phyloP scores from a whole-genome alignment of 257 asterid species.

The Misopates orontium region DNA sequence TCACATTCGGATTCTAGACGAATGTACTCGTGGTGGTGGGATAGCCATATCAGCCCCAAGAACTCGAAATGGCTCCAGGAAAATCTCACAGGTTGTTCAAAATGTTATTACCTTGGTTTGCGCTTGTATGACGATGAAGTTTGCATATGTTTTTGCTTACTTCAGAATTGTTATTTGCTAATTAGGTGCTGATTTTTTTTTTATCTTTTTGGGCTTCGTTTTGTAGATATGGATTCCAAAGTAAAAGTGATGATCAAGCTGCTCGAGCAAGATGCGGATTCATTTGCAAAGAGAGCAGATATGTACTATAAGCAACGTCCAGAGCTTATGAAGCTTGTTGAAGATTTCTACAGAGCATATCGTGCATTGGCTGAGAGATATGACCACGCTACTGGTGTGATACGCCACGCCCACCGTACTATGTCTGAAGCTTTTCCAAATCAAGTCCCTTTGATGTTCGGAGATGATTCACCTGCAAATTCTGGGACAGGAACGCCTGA shows the following conservation, averaged over 20 bases:
- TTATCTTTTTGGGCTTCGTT: too few relatives aligned
- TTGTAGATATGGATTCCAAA: slow-evolving; percentile 62
- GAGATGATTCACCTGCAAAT: slow-evolving; percentile 65
- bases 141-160: background rate
- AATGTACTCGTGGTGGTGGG: slow-evolving; percentile 99
- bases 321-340: slow-evolving; percentile 51
- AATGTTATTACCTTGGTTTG: too few relatives aligned
- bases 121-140: too few relatives aligned
- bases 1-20: slow-evolving; percentile 63
- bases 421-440: slow-evolving; percentile 53
- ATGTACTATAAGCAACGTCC: slow-evolving; percentile 61
- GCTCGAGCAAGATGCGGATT: slow-evolving; percentile 56
- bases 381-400: slow-evolving; percentile 52
- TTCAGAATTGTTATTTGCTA: too few relatives aligned
- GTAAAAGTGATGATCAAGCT: slow-evolving; percentile 49
- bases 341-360: slow-evolving; percentile 50
- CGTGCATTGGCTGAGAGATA: slow-evolving; percentile 63
- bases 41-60: slow-evolving; percentile 95
- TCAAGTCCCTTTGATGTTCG: slow-evolving; percentile 51
- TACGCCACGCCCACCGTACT: slow-evolving; percentile 54
- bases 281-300: slow-evolving; percentile 54
- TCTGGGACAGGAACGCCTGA: slow-evolving; percentile 49
- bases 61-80: slow-evolving; percentile 97
- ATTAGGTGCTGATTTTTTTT: too few relatives aligned
- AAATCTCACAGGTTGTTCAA: slow-evolving; percentile 96